Evolutionary conservation across 176 grass and related monocot species (phyloP).

Genomic region (Microstegium vimineum): DNA sequence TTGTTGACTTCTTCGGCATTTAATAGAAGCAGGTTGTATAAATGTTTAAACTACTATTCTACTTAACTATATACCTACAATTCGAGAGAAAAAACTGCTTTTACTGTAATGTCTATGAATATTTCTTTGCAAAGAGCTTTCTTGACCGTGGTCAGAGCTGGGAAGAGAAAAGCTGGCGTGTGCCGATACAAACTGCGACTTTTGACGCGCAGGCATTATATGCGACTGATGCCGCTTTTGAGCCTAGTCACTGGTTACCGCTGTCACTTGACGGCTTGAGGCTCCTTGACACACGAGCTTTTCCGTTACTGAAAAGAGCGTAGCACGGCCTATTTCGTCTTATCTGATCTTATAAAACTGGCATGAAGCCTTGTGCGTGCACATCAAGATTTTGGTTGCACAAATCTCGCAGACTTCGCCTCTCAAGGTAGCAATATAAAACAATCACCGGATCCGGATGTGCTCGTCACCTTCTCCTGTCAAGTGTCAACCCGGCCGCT

Average conservation of each 20-base stretch:
- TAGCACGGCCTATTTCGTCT: neutral
- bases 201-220: slow-evolving; percentile 18
- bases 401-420: neutral
- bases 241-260: neutral
- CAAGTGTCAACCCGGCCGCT: too few species aligned
- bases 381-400: neutral
- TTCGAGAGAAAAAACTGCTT: too few species aligned
- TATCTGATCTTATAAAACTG: neutral
- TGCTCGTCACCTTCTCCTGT: too few species aligned
- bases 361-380: neutral
- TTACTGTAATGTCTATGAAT: too few species aligned
- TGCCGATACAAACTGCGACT: slow-evolving; percentile 10
- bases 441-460: too few species aligned
- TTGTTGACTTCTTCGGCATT: too few species aligned
- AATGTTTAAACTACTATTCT: too few species aligned
- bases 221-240: slow-evolving; percentile 1
- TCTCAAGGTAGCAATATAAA: neutral
- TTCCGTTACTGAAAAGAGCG: neutral
- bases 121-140: neutral
- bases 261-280: neutral
- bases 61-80: too few species aligned
- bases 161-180: neutral
- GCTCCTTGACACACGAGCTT: neutral
- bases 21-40: too few species aligned
- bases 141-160: slow-evolving; percentile 3